Percentiles rank a stretch among this genome's conserved stretches.
Conservation (phyloP, 1,284 basidiomycete species). For the Ustilago lituana region DNA sequence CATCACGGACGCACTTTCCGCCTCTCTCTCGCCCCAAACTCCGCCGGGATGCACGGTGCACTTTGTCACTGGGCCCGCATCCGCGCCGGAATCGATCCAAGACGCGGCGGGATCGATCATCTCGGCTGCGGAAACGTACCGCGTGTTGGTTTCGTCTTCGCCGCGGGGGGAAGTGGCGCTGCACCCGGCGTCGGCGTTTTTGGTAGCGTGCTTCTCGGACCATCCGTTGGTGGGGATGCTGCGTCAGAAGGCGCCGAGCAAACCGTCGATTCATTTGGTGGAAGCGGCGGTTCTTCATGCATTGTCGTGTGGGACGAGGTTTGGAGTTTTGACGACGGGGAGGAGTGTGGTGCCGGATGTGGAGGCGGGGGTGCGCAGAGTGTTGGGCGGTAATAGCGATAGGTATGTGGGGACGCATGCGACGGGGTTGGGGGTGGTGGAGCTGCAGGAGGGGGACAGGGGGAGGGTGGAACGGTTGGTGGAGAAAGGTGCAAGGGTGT, state of each 20-base stretch:
- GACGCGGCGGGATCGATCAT: slow-evolving; percentile 29
- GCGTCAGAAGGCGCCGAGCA: slow-evolving; percentile 8
- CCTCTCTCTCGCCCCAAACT: neutral
- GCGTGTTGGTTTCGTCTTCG: neutral
- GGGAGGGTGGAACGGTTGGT: slow-evolving; percentile 36
- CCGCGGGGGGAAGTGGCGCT: neutral
- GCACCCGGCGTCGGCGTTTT: slow-evolving; percentile 26
- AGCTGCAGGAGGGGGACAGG: slow-evolving; percentile 29
- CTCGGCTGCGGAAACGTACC: slow-evolving; percentile 42
- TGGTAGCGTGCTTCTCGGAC: slow-evolving; percentile 56
- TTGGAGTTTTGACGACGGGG: slow-evolving; percentile 56
- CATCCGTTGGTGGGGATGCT: slow-evolving; percentile 53
- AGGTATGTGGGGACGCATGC: slow-evolving; percentile 48
- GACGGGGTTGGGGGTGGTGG: slow-evolving; percentile 51
- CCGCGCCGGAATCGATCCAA: slow-evolving; percentile 40
- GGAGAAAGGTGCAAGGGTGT: slow-evolving; percentile 13
- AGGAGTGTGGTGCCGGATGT: slow-evolving; percentile 43
- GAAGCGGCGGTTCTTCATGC: slow-evolving; percentile 49
- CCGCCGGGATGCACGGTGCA: slow-evolving; percentile 6
- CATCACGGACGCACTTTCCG: slow-evolving; percentile 24
- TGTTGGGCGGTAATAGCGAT: slow-evolving; percentile 43
- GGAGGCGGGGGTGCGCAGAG: slow-evolving; percentile 38
- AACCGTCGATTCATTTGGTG: slow-evolving; percentile 45
- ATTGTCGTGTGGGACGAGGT: slow-evolving; percentile 6
- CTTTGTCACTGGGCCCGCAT: slow-evolving; percentile 42